phyloP scores from a whole-genome alignment of 2,329 filamentous ascomycete genomes.

The Magnaporthiopsis incrustans region DNA sequence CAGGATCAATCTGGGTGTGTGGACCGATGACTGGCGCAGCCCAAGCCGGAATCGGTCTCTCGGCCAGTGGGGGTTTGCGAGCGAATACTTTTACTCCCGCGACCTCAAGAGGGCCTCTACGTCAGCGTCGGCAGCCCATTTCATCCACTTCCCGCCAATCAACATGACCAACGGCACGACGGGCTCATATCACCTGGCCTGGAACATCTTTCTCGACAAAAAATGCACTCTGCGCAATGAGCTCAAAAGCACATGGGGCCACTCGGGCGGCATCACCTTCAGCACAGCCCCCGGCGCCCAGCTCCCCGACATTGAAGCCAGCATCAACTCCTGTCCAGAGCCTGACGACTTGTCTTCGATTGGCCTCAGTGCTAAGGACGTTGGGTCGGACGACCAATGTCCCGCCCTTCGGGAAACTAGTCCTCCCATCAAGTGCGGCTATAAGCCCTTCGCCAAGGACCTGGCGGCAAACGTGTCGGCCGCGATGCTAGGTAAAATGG shows the following conservation, averaged over 20 bases:
- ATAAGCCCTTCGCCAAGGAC: conserved; percentile 4
- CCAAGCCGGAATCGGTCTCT: neutral
- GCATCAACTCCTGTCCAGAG: no score
- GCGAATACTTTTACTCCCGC: neutral
- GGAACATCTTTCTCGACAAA: neutral
- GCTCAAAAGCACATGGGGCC: no score
- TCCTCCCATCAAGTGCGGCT: neutral
- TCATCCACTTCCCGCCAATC: neutral
- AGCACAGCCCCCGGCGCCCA: no score
- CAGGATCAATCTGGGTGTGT: neutral
- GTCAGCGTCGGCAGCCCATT: neutral
- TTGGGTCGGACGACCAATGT: no score
- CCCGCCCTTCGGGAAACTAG: no score
- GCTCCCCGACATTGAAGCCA: no score
- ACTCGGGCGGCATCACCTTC: no score
- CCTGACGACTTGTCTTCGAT: no score
- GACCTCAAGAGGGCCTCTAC: neutral
- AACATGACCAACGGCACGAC: conserved; percentile 1
- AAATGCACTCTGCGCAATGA: no score
- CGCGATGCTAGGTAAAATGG: neutral
- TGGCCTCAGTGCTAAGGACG: no score
- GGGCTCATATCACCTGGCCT: neutral
- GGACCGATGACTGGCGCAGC: neutral
- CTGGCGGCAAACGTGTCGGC: conserved; percentile 5
- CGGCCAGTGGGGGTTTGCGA: neutral